A percentile compares a stretch with the other conserved stretches of the same genome.
Evolutionary conservation across 2,329 filamentous ascomycete species (phyloP).

Genomic region (Fusarium ambrosium): DNA sequence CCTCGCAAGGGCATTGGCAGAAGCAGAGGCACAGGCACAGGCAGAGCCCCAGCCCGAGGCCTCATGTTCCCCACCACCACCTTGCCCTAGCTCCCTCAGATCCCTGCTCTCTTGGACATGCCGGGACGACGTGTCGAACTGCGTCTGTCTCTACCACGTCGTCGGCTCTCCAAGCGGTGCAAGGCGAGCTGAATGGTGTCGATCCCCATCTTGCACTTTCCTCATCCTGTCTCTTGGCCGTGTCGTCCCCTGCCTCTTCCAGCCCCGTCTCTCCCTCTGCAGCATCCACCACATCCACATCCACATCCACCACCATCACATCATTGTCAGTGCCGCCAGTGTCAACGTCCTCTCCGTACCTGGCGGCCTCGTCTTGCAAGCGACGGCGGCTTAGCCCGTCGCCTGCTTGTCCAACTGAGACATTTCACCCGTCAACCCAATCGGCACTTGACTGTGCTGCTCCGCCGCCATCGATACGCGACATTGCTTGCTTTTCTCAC

Average conservation of each 20-base stretch:
- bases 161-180: conserved; percentile 33
- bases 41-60: conserved; percentile 31
- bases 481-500: conserved; percentile 35
- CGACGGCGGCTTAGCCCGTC: conserved; percentile 34
- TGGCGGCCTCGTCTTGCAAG: conserved; percentile 18
- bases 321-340: not conserved
- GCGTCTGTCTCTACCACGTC: conserved; percentile 26
- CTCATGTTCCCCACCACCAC: conserved; percentile 39
- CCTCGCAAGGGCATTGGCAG: conserved; percentile 36
- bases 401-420: conserved; percentile 44
- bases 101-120: conserved; percentile 30
- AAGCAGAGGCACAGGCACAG: not conserved
- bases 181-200: conserved; percentile 24
- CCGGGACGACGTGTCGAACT: conserved; percentile 27
- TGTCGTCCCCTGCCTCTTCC: conserved; percentile 53
- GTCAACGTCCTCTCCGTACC: not conserved
- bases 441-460: conserved; percentile 32
- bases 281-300: conserved; percentile 46
- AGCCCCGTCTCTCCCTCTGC: conserved; percentile 2
- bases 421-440: conserved; percentile 36
- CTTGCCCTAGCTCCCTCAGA: conserved; percentile 26
- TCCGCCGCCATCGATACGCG: conserved; percentile 38
- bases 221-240: conserved; percentile 39
- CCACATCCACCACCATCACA: conserved; percentile 54
- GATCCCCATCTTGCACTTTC: conserved; percentile 33